Conservation (phyloP, 2,329 filamentous ascomycete genomes). For the Zymoseptoria passerinii region DNA sequence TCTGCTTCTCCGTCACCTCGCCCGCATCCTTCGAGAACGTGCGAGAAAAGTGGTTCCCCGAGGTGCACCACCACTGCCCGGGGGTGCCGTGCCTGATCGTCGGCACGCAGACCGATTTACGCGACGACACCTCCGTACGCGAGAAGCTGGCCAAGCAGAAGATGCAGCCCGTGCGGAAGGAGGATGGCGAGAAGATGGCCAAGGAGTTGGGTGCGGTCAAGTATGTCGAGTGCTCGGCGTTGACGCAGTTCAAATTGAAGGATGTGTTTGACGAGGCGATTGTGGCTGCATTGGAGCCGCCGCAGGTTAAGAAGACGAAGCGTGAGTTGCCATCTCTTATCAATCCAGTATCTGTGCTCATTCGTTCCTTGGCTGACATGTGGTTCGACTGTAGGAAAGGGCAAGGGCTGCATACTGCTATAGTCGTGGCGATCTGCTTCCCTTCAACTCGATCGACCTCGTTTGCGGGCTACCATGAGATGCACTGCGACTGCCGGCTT, state of each 20-base stretch:
- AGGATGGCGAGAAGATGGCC: slow-evolving; percentile 92
- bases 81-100: slow-evolving; percentile 97
- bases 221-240: slow-evolving; percentile 95
- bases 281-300: slow-evolving; percentile 86
- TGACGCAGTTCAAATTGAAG: slow-evolving; percentile 98
- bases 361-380: neutral
- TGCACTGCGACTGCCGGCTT: slow-evolving; percentile 12
- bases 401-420: slow-evolving; percentile 29
- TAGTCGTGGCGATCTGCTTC: slow-evolving; percentile 9
- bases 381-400: slow-evolving; percentile 18
- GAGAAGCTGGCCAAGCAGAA: slow-evolving; percentile 94
- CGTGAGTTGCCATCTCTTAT: slow-evolving; percentile 12
- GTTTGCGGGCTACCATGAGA: slow-evolving; percentile 1
- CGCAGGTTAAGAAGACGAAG: slow-evolving; percentile 62
- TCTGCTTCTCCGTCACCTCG: slow-evolving; percentile 97
- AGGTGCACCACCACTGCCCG: slow-evolving; percentile 97
- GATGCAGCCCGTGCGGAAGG: slow-evolving; percentile 84
- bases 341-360: neutral
- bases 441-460: neutral
- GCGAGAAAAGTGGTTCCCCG: slow-evolving; percentile 96
- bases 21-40: slow-evolving; percentile 99
- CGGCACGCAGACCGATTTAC: slow-evolving; percentile 91
- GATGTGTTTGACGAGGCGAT: slow-evolving; percentile 99
- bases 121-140: slow-evolving; percentile 76
- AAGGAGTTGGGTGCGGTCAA: slow-evolving; percentile 96